Evolutionary conservation across 2,329 filamentous ascomycete species (phyloP).

Genomic region (Huntiella abstrusa): DNA sequence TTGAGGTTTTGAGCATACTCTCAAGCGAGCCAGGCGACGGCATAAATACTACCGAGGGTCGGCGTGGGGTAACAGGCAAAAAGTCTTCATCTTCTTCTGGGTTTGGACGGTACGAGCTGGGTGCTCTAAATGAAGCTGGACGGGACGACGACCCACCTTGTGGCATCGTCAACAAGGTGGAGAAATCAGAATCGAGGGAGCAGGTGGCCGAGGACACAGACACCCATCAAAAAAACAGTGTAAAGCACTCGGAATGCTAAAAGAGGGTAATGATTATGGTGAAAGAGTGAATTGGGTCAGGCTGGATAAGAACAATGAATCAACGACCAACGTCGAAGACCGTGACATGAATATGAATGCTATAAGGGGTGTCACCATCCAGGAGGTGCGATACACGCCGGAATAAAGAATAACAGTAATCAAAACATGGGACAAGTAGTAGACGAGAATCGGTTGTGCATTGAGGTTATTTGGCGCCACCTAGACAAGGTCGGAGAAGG

Average conservation of each 20-base stretch:
- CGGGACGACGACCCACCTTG: background rate
- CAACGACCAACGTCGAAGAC: background rate
- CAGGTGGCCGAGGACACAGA: background rate
- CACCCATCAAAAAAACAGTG: background rate
- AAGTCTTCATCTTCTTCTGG: conserved; percentile 4
- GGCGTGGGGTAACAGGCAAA: conserved; percentile 8
- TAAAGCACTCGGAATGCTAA: too few relatives aligned
- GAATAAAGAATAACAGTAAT: conserved; percentile 1
- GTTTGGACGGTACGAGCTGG: background rate
- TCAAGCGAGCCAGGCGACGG: conserved; percentile 36
- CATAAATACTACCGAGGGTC: conserved; percentile 17
- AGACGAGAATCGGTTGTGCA: background rate
- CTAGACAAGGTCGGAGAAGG: background rate
- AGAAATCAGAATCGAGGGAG: background rate
- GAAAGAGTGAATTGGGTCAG: background rate
- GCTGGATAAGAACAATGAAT: background rate
- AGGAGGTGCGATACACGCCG: background rate
- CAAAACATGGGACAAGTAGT: background rate
- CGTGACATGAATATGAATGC: background rate
- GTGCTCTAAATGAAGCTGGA: conserved; percentile 1
- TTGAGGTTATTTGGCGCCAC: background rate
- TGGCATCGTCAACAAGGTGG: conserved; percentile 5
- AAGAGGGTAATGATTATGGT: too few relatives aligned
- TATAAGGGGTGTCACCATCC: background rate
- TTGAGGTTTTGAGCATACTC: conserved; percentile 46